Evolutionary conservation across 2,329 filamentous ascomycete genomes (phyloP).

Genomic region (Gnomoniopsis sp.): DNA sequence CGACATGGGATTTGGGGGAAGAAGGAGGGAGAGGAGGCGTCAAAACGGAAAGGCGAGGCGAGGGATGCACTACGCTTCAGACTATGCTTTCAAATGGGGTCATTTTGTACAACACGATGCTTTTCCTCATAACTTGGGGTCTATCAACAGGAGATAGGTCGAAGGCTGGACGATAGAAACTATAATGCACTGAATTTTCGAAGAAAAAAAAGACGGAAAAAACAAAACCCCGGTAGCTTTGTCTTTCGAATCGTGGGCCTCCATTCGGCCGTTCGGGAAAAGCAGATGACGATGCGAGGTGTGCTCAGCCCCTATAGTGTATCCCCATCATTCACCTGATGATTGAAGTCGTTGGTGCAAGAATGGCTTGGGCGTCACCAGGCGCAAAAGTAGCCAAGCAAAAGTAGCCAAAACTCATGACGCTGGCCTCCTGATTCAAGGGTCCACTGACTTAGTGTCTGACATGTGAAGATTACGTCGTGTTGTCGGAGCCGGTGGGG

Average conservation of each 20-base stretch:
- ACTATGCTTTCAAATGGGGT: not conserved
- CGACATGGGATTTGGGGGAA: not conserved
- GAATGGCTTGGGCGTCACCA: too few relatives aligned
- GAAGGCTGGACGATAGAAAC: not conserved
- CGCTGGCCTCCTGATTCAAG: not conserved
- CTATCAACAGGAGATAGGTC: not conserved
- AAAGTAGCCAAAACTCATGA: too few relatives aligned
- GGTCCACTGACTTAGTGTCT: not conserved
- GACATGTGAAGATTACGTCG: constrained; percentile 8
- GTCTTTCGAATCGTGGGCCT: not conserved
- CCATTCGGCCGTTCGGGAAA: not conserved
- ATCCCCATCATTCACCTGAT: too few relatives aligned
- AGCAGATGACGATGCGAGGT: not conserved
- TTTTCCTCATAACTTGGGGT: not conserved
- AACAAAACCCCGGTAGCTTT: not conserved
- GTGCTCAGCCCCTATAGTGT: too few relatives aligned
- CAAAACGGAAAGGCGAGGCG: constrained; percentile 3
- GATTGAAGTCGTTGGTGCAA: too few relatives aligned
- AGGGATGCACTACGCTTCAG: not conserved
- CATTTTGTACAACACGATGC: not conserved
- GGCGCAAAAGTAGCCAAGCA: too few relatives aligned
- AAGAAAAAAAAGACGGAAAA: not conserved
- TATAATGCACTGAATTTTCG: not conserved
- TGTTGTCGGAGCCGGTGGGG: not conserved
- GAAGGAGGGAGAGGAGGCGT: not conserved